phyloP scores from a whole-genome alignment of 306 rosid species.

The Abrus precatorius region DNA sequence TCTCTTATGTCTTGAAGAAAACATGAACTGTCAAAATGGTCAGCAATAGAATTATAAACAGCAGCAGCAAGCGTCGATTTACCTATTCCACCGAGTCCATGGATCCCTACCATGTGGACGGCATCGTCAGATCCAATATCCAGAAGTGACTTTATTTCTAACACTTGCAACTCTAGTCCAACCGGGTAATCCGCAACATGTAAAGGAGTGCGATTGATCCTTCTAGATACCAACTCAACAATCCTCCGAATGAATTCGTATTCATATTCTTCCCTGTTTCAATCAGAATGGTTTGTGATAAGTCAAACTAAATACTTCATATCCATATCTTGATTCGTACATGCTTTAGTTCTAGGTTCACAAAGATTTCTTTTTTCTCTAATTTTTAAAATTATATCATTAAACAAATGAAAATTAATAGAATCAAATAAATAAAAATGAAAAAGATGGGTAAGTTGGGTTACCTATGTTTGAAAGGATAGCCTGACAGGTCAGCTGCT shows the following conservation, averaged over 20 bases:
- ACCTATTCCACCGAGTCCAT: slow-evolving; percentile 45
- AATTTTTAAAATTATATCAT: too few relatives aligned
- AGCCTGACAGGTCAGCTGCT: not conserved
- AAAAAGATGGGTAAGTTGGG: not conserved
- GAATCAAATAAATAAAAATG: too few relatives aligned
- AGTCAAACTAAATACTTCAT: too few relatives aligned
- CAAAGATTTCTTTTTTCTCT: too few relatives aligned
- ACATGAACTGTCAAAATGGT: not conserved
- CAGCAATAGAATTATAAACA: not conserved
- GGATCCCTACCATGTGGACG: slow-evolving; percentile 38
- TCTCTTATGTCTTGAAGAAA: slow-evolving; percentile 33
- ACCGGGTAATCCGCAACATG: slow-evolving; percentile 36
- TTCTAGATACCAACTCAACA: not conserved
- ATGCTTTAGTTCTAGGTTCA: too few relatives aligned
- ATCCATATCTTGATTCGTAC: too few relatives aligned
- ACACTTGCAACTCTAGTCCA: slow-evolving; percentile 16
- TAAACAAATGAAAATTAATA: too few relatives aligned
- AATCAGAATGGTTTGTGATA: too few relatives aligned
- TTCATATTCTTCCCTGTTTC: slow-evolving; percentile 7
- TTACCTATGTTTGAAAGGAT: not conserved
- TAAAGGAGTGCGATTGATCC: not conserved
- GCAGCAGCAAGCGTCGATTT: slow-evolving; percentile 42
- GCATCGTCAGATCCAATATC: not conserved
- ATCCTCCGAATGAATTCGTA: not conserved
- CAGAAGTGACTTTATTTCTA: not conserved